Conservation (phyloP, 352 stramenopile genomes). For the Pythium sp. region DNA sequence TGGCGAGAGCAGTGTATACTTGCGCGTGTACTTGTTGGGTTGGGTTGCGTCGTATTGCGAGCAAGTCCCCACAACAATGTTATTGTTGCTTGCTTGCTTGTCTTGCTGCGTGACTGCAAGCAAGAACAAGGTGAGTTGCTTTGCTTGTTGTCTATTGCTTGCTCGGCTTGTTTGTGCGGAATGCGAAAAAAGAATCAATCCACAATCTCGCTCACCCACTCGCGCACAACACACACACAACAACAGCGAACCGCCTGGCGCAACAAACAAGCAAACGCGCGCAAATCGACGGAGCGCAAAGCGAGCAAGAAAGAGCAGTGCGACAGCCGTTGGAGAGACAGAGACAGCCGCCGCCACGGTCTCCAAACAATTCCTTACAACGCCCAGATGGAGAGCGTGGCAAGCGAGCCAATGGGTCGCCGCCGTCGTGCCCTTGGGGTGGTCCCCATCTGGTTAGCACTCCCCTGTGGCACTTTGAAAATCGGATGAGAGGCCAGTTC, state of each 20-base stretch:
- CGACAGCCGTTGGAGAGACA: neutral
- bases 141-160: neutral
- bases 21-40: neutral
- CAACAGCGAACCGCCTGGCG: neutral
- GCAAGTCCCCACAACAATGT: constrained; percentile 5
- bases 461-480: neutral
- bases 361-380: constrained; percentile 1
- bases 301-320: constrained; percentile 3
- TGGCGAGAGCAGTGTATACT: neutral
- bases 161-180: neutral
- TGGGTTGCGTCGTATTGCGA: neutral
- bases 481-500: neutral
- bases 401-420: neutral
- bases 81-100: constrained; percentile 2
- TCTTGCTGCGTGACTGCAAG: neutral
- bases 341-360: constrained; percentile 1
- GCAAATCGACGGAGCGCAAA: neutral
- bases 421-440: neutral
- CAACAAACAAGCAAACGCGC: neutral
- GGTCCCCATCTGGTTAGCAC: neutral
- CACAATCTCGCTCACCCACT: neutral
- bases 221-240: too few relatives aligned
- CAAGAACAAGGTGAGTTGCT: neutral
- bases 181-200: constrained; percentile 1
- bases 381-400: neutral